Base-by-base conservation (phyloP, 441 rosid species). In the Pelargonium citronellum region DNA sequence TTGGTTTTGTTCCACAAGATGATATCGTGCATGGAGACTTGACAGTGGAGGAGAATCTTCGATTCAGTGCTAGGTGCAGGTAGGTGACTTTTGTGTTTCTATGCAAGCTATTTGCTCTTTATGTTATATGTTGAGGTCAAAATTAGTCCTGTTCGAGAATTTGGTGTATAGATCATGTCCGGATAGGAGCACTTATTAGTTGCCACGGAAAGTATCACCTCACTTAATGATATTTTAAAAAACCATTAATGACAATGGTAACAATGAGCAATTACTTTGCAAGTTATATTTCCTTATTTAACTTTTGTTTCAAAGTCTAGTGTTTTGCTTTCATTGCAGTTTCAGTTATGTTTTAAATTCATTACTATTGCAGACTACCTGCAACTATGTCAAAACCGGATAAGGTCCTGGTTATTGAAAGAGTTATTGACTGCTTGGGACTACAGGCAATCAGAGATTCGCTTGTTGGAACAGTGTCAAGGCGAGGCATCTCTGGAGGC, bases 11-110 rank as follows among this genome's bases (percentile, higher is more conserved):
- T 66, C 98, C 99, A 27, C 98, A 95, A 69, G 99, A 95, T 80
- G 99, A 95, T 75, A 89, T 92, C 11, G 99, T 95, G 74, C 99
- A 95, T 72, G 99, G 99, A 68, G 89, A 95, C 87, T 84, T 95
- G 82, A 87, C 96, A 2, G 95, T 95, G 69, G 96, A 87, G 78
- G 99, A 95, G 79, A 95, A 95, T 78, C 91, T 92, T 15, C 86
- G 95, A 91, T 95, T 95, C 84, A 95, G 96, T 69, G 99, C 99
- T 72, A 84, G 91, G 78, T 95, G 99, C 96, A 92, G 99, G 98
- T 90, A 86, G 58, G 75, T 64, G n/a, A 37, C 24, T 13, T 20
- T 67, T 61, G 47, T 3, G 67, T 71, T 64, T 46, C 41, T 65
- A 39, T 68, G 15, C 58, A 66, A 61, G 47, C 43, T 60, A 58